These are phyloP conservation scores for Vitis amurensis DNA, from an alignment of 164 flowering plant genomes.

Conservation along the genomic window DNA sequence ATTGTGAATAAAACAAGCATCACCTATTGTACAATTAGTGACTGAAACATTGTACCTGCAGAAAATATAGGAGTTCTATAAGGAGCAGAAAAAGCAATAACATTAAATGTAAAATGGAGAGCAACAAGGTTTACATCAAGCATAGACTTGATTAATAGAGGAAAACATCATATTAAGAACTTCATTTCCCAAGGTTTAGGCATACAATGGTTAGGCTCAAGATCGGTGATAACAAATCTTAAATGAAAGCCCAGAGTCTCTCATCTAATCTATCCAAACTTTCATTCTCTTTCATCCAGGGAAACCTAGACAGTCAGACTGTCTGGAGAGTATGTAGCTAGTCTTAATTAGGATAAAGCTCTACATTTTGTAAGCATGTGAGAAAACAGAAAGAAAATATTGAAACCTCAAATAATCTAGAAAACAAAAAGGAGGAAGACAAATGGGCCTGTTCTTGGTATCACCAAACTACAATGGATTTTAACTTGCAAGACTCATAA, in stretches of 20 bases:
- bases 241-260: background rate
- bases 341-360: background rate
- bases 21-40: slow-evolving; percentile 72
- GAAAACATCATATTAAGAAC: background rate
- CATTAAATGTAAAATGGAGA: background rate
- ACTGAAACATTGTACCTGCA: slow-evolving; percentile 81
- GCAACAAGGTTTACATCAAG: background rate
- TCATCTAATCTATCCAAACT: background rate
- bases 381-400: background rate
- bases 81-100: background rate
- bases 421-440: too few relatives aligned
- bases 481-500: too few relatives aligned
- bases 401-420: too few relatives aligned
- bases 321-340: background rate
- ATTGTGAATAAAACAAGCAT: slow-evolving; percentile 68
- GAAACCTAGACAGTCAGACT: background rate
- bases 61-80: slow-evolving; percentile 8
- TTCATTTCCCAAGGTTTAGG: background rate
- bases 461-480: too few relatives aligned
- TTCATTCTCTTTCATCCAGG: background rate
- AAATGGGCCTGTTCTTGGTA: too few relatives aligned
- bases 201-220: background rate
- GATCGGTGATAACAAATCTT: background rate
- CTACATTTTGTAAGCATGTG: background rate
- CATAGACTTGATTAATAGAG: background rate